These are phyloP conservation scores for Hypoxylon fuscum DNA, from an alignment of 495 filamentous ascomycete species.

Conservation along the genomic window DNA sequence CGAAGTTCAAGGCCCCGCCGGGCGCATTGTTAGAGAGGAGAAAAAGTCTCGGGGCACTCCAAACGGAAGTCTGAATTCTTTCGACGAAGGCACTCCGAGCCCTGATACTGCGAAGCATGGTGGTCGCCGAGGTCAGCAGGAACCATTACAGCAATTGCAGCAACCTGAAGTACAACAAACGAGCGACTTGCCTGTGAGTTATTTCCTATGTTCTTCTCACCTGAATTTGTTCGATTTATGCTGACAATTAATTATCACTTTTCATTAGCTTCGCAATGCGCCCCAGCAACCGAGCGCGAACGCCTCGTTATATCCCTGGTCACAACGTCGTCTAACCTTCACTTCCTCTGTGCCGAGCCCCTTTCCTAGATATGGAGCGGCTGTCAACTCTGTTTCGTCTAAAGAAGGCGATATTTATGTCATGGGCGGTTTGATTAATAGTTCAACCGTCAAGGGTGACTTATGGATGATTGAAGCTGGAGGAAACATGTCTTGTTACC, in stretches of 20 bases:
- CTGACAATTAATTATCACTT: conserved; percentile 29
- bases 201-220: background rate
- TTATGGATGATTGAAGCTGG: conserved; percentile 97
- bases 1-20: conserved; percentile 48
- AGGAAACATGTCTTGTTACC: conserved; percentile 87
- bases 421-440: conserved; percentile 96
- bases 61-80: conserved; percentile 63
- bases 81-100: conserved; percentile 60
- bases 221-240: background rate
- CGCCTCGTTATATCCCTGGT: conserved; percentile 91
- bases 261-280: conserved; percentile 58
- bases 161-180: conserved; percentile 38
- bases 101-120: conserved; percentile 57
- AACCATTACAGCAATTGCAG: conserved; percentile 37
- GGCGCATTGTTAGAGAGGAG: conserved; percentile 56
- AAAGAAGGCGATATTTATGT: conserved; percentile 98
- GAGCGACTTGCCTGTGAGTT: conserved; percentile 61
- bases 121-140: conserved; percentile 49
- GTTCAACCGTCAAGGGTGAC: conserved; percentile 94
- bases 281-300: conserved; percentile 53
- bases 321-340: conserved; percentile 86
- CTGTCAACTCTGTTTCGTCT: conserved; percentile 88
- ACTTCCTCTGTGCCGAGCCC: conserved; percentile 83
- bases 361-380: conserved; percentile 96
- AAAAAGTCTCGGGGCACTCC: conserved; percentile 62